A percentile compares a stretch with the other conserved stretches of the same genome.
phyloP scores from a whole-genome alignment of 1,284 basidiomycete species.

The Papiliotrema nemorosa region DNA sequence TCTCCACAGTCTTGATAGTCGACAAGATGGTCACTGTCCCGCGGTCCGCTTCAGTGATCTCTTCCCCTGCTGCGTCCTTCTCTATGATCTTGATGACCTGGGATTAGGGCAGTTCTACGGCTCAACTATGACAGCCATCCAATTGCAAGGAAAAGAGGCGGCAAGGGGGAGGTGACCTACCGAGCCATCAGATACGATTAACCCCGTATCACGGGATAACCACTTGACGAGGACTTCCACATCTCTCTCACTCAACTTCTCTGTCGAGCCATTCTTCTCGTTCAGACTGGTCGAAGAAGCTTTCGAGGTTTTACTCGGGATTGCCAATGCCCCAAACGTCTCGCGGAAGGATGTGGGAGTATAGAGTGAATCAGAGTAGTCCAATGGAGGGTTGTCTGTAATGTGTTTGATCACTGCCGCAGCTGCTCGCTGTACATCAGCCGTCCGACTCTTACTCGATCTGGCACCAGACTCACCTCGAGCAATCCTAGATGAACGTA shows the following conservation, averaged over 20 bases:
- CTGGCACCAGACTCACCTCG: conserved; percentile 26
- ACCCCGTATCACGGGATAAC: conserved; percentile 68
- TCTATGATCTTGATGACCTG: conserved; percentile 66
- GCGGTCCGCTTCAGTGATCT: conserved; percentile 45
- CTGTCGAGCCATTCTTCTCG: conserved; percentile 2
- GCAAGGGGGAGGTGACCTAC: not conserved
- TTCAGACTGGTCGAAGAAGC: no score
- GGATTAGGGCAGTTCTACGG: not conserved
- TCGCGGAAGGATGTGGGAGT: conserved; percentile 60
- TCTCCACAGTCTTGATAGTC: conserved; percentile 39
- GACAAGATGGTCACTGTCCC: conserved; percentile 38
- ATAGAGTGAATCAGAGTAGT: conserved; percentile 64
- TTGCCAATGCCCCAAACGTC: conserved; percentile 56
- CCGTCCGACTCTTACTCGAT: not conserved
- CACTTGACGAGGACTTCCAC: conserved; percentile 68
- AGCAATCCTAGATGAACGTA: conserved; percentile 64
- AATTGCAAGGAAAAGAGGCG: no score
- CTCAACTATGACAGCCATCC: no score
- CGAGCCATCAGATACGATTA: conserved; percentile 58
- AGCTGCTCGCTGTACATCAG: conserved; percentile 53
- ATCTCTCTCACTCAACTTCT: conserved; percentile 45
- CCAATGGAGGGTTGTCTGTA: conserved; percentile 52
- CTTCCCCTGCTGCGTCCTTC: conserved; percentile 24
- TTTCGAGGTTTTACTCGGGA: conserved; percentile 33
- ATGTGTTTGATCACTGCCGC: conserved; percentile 59